Percentiles rank a stretch among this genome's conserved stretches.
Conservation (phyloP, 2,329 filamentous ascomycete species). For the Verticillium nubilum region DNA sequence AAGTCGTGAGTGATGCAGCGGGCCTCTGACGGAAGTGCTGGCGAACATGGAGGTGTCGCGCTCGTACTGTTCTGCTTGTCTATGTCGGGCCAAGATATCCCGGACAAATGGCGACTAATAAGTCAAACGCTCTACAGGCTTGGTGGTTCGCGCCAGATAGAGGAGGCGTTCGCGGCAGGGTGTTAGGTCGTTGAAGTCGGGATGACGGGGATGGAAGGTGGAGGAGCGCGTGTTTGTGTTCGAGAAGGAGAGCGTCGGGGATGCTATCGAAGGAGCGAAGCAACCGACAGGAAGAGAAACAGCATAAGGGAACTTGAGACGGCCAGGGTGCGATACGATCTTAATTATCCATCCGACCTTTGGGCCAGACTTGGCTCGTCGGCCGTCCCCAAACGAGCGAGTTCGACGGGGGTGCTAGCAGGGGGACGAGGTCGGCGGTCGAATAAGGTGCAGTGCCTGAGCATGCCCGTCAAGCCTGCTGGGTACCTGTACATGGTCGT, state of each 20-base stretch:
- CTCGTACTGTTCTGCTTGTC: not conserved
- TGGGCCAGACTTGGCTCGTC: not conserved
- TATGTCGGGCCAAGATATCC: not conserved
- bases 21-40: not conserved
- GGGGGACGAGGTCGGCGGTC: not conserved
- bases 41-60: not conserved
- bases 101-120: not conserved
- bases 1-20: not conserved
- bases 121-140: not conserved
- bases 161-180: not conserved
- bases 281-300: not conserved
- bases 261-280: not conserved
- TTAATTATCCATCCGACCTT: not conserved
- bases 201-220: not conserved
- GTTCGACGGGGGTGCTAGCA: not conserved
- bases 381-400: not conserved
- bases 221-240: not conserved
- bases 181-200: not conserved
- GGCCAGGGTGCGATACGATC: constrained; percentile 1
- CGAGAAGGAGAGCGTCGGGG: not conserved
- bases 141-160: not conserved
- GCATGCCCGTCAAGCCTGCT: not conserved
- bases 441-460: not conserved
- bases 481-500: not conserved
- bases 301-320: not conserved